Evolutionary conservation across 208 protist species (phyloP).

Genomic region (Crithidia brevicula): DNA sequence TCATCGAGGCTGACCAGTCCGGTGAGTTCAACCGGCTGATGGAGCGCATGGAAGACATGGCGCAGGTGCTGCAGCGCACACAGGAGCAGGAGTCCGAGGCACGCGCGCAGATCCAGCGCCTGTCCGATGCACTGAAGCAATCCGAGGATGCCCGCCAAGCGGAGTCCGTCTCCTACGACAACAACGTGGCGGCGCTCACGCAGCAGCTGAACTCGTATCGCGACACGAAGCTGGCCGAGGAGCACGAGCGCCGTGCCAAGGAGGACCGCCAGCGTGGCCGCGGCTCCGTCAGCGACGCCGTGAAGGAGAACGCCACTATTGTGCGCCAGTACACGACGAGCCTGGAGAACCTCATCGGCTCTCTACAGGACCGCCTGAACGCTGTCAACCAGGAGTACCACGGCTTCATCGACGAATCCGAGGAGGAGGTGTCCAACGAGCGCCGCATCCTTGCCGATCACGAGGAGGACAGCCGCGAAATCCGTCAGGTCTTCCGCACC

Average conservation of each 20-base stretch:
- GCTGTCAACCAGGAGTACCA: constrained; percentile 67
- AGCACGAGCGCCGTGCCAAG: constrained; percentile 57
- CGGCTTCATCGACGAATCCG: constrained; percentile 47
- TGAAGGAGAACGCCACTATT: constrained; percentile 78
- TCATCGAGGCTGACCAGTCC: constrained; percentile 46
- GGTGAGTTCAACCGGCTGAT: constrained; percentile 75
- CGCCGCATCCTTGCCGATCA: constrained; percentile 56
- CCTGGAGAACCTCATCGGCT: constrained; percentile 69
- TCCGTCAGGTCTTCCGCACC: constrained; percentile 62
- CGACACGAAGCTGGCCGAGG: constrained; percentile 69
- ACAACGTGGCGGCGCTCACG: constrained; percentile 61
- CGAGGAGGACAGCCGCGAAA: constrained; percentile 56
- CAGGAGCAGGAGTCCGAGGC: constrained; percentile 74
- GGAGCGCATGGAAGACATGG: constrained; percentile 83
- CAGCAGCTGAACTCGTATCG: constrained; percentile 68
- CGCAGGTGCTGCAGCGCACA: constrained; percentile 65
- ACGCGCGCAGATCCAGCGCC: constrained; percentile 54
- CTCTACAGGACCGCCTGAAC: constrained; percentile 64
- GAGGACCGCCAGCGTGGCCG: constrained; percentile 37
- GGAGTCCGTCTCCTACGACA: constrained; percentile 73
- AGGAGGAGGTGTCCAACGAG: constrained; percentile 55
- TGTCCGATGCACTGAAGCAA: constrained; percentile 65
- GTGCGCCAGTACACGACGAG: constrained; percentile 78
- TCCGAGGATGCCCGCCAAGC: constrained; percentile 72
- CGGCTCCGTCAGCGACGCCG: constrained; percentile 29